Percentiles rank a stretch among this genome's conserved stretches.
phyloP scores from a whole-genome alignment of 179 eudicot genomes.

The Silene vulgaris region DNA sequence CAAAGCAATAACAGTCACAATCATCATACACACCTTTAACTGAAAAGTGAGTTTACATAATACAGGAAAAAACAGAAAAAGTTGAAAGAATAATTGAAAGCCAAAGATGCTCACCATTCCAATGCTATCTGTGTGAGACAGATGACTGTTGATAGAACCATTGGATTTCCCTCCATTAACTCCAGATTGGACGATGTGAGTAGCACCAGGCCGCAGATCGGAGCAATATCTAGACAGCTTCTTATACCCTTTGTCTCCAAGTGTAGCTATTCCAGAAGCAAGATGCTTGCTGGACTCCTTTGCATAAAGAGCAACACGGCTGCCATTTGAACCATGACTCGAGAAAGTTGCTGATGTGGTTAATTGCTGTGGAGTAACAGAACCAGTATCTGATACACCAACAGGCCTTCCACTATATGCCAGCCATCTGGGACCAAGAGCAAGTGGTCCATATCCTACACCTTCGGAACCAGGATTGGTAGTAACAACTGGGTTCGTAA shows the following conservation, averaged over 20 bases:
- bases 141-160: constrained; percentile 46
- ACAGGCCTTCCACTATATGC: constrained; percentile 80
- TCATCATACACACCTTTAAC: neutral
- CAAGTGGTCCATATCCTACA: constrained; percentile 75
- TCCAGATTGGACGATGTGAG: constrained; percentile 38
- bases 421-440: constrained; percentile 87
- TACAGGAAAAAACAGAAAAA: neutral
- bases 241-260: constrained; percentile 76
- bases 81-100: neutral
- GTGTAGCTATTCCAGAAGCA: constrained; percentile 76
- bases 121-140: constrained; percentile 45
- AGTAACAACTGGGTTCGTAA: constrained; percentile 60
- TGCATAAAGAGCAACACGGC: constrained; percentile 74
- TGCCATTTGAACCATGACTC: constrained; percentile 52
- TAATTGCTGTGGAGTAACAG: constrained; percentile 66
- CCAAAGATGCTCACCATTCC: constrained; percentile 59
- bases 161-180: constrained; percentile 42
- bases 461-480: constrained; percentile 45
- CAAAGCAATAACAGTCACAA: neutral
- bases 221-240: constrained; percentile 76
- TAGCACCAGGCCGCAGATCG: constrained; percentile 60
- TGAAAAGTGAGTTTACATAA: constrained; percentile 10
- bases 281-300: constrained; percentile 82
- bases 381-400: constrained; percentile 41
- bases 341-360: constrained; percentile 50